Evolutionary conservation across 805 yeast genomes (phyloP).

Genomic region (Candida anglica): DNA sequence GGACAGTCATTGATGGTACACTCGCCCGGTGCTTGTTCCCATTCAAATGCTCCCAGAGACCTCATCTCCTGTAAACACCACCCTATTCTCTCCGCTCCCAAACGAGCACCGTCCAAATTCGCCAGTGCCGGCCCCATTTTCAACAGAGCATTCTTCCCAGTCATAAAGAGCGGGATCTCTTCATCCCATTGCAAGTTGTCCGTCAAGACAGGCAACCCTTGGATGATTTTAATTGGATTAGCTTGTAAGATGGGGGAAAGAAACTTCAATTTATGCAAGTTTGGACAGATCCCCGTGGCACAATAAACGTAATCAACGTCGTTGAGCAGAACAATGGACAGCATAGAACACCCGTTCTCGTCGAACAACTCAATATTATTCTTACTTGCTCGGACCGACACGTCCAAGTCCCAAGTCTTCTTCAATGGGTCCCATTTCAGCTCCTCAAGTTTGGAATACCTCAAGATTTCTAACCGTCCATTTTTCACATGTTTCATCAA

Average conservation of each 20-base stretch:
- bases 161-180: conserved; percentile 35
- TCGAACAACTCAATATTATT: conserved; percentile 3
- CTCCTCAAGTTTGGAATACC: conserved; percentile 20
- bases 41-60: conserved; percentile 4
- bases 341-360: neutral
- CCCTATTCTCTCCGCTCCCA: conserved; percentile 44
- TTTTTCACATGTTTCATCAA: conserved; percentile 22
- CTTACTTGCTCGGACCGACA: conserved; percentile 8
- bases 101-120: conserved; percentile 43
- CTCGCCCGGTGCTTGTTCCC: conserved; percentile 3
- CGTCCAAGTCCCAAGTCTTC: conserved; percentile 19
- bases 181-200: conserved; percentile 41
- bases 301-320: conserved; percentile 32
- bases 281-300: conserved; percentile 39
- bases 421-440: conserved; percentile 20
- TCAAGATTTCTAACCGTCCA: conserved; percentile 26
- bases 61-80: conserved; percentile 26
- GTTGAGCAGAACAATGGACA: neutral
- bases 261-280: conserved; percentile 23
- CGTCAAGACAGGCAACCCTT: conserved; percentile 40
- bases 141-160: conserved; percentile 41
- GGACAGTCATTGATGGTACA: conserved; percentile 3
- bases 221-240: conserved; percentile 26
- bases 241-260: conserved; percentile 21
- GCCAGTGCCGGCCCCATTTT: conserved; percentile 44